phyloP scores from a whole-genome alignment of 208 protist species.

The Crithidia bombi region DNA sequence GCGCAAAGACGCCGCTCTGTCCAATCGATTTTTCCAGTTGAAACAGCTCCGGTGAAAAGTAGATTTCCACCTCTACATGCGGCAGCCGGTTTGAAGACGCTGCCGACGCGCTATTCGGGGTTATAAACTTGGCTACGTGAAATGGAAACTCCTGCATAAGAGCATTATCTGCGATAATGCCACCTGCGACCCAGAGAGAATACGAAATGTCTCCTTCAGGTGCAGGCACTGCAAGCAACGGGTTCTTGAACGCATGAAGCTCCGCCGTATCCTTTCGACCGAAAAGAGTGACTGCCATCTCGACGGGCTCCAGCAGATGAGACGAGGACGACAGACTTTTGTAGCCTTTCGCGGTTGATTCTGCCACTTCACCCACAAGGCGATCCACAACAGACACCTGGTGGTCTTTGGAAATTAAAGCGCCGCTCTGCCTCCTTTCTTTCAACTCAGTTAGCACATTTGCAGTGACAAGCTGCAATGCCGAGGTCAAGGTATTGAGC shows the following conservation, averaged over 20 bases:
- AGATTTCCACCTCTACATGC: constrained; percentile 74
- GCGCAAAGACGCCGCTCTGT: constrained; percentile 51
- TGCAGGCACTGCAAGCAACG: constrained; percentile 59
- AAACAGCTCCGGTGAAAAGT: constrained; percentile 86
- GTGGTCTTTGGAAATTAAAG: constrained; percentile 58
- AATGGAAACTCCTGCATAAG: constrained; percentile 80
- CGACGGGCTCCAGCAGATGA: constrained; percentile 76
- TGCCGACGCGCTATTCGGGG: constrained; percentile 10
- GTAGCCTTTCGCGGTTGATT: constrained; percentile 70
- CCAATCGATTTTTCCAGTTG: constrained; percentile 65
- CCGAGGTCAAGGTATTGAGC: constrained; percentile 49
- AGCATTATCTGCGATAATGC: constrained; percentile 60
- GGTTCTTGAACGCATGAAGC: constrained; percentile 68
- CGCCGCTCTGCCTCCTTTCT: constrained; percentile 55
- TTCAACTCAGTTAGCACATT: constrained; percentile 55
- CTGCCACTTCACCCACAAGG: constrained; percentile 65
- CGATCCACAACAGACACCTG: constrained; percentile 56
- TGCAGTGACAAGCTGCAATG: constrained; percentile 57
- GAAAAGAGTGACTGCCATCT: constrained; percentile 63
- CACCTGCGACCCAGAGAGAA: constrained; percentile 84
- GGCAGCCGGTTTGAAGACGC: constrained; percentile 41
- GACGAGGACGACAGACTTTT: constrained; percentile 81
- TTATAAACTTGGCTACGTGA: constrained; percentile 75
- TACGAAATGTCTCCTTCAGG: constrained; percentile 73
- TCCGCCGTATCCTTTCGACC: constrained; percentile 59